phyloP scores from a whole-genome alignment of 2,329 filamentous ascomycete genomes.

The Thyridium curvatum region DNA sequence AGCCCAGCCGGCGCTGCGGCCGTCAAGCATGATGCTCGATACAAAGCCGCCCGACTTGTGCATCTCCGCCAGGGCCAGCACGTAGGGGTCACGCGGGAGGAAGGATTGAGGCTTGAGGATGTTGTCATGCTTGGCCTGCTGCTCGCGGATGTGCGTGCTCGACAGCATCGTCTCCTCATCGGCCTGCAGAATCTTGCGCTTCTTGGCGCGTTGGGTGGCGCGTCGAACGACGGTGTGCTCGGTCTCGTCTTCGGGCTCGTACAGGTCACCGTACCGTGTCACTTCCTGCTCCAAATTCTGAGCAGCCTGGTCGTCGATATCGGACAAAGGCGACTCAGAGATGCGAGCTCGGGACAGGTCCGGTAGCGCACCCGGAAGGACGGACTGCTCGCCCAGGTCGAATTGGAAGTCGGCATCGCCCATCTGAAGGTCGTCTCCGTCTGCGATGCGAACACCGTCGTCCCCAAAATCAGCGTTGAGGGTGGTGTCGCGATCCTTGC shows the following conservation, averaged over 20 bases:
- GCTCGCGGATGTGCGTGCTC: slow-evolving; percentile 72
- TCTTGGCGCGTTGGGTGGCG: slow-evolving; percentile 65
- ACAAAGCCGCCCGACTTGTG: slow-evolving; percentile 90
- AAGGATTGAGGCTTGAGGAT: slow-evolving; percentile 81
- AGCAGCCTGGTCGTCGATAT: slow-evolving; percentile 59
- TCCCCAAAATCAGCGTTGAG: slow-evolving; percentile 47
- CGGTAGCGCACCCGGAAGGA: slow-evolving; percentile 41
- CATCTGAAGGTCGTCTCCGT: slow-evolving; percentile 58
- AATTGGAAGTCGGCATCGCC: slow-evolving; percentile 59
- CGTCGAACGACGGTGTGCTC: slow-evolving; percentile 56
- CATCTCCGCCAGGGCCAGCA: slow-evolving; percentile 84
- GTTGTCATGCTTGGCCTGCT: slow-evolving; percentile 78
- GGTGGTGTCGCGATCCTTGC: slow-evolving; percentile 49
- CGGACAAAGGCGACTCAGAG: slow-evolving; percentile 64
- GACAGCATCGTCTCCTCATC: slow-evolving; percentile 76
- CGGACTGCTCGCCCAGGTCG: slow-evolving; percentile 54
- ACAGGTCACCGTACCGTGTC: slow-evolving; percentile 50
- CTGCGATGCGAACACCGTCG: slow-evolving; percentile 50
- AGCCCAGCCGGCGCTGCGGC: slow-evolving; percentile 74
- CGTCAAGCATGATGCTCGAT: slow-evolving; percentile 76
- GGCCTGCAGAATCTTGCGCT: slow-evolving; percentile 75
- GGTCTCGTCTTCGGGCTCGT: slow-evolving; percentile 53
- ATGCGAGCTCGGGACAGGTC: slow-evolving; percentile 52
- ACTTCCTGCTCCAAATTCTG: slow-evolving; percentile 54
- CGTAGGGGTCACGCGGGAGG: slow-evolving; percentile 77